These are phyloP conservation scores for Sporothrix brunneoviolacea DNA, from an alignment of 2,329 filamentous ascomycete species.

Conservation along the genomic window DNA sequence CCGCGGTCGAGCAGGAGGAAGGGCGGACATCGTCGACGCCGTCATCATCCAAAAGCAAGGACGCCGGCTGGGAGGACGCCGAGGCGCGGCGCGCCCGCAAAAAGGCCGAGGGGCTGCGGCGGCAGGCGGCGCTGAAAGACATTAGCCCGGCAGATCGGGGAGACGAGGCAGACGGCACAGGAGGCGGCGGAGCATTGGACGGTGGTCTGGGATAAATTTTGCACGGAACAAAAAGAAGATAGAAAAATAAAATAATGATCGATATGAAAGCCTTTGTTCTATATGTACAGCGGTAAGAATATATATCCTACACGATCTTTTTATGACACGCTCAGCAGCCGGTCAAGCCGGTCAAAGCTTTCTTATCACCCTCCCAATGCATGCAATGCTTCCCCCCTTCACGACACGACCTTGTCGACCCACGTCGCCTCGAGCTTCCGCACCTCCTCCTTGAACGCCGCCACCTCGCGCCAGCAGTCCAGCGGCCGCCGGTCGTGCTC, in stretches of 20 bases:
- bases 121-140: constrained; percentile 16
- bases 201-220: no score
- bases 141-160: not conserved
- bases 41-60: constrained; percentile 21
- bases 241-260: not conserved
- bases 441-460: constrained; percentile 84
- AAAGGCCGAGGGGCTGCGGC: constrained; percentile 47
- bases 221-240: not conserved
- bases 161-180: constrained; percentile 23
- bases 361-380: no score
- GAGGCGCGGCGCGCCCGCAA: constrained; percentile 48
- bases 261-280: not conserved
- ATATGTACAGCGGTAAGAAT: constrained; percentile 9
- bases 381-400: no score
- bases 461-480: constrained; percentile 92
- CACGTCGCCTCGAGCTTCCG: constrained; percentile 77
- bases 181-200: not conserved
- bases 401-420: constrained; percentile 71
- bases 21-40: not conserved
- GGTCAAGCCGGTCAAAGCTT: no score
- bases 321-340: constrained; percentile 6
- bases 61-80: constrained; percentile 49
- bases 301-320: constrained; percentile 5
- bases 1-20: constrained; percentile 26
- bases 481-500: constrained; percentile 80